A percentile compares a stretch with the other conserved stretches of the same genome.
Conservation (phyloP, 192 early-diverging fungal species). For the Haplosporangium gracile region DNA sequence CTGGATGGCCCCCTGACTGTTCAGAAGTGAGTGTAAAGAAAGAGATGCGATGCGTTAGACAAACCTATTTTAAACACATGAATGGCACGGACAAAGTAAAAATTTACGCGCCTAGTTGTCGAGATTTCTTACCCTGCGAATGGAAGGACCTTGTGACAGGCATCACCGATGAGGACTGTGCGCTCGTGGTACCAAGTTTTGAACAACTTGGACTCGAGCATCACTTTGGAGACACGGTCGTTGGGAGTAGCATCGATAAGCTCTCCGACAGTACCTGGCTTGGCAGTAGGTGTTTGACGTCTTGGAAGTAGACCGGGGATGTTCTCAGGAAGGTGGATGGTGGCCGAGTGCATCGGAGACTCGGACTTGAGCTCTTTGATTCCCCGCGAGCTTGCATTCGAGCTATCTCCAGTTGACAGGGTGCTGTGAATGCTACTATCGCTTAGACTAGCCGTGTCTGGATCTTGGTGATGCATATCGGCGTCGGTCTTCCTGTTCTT, state of each 20-base stretch:
- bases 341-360: neutral
- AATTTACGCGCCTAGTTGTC: neutral
- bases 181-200: slow-evolving; percentile 54
- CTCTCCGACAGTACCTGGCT: slow-evolving; percentile 43
- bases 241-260: slow-evolving; percentile 44
- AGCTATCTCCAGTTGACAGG: neutral
- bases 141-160: slow-evolving; percentile 52
- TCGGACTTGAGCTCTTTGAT: neutral
- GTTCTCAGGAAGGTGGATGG: neutral
- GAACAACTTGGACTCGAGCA: slow-evolving; percentile 53
- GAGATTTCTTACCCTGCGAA: slow-evolving; percentile 38
- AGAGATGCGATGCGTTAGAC: neutral
- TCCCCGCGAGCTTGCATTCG: neutral
- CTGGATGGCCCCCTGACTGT: slow-evolving; percentile 44
- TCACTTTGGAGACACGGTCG: slow-evolving; percentile 50
- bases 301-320: slow-evolving; percentile 4
- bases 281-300: slow-evolving; percentile 15
- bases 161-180: slow-evolving; percentile 53
- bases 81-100: neutral
- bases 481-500: neutral
- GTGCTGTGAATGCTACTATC: slow-evolving; percentile 18
- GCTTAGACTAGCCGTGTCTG: neutral
- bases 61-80: neutral
- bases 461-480: neutral
- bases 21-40: neutral